Base-by-base conservation (phyloP, 257 asterid species). In the Solanum chilense region DNA sequence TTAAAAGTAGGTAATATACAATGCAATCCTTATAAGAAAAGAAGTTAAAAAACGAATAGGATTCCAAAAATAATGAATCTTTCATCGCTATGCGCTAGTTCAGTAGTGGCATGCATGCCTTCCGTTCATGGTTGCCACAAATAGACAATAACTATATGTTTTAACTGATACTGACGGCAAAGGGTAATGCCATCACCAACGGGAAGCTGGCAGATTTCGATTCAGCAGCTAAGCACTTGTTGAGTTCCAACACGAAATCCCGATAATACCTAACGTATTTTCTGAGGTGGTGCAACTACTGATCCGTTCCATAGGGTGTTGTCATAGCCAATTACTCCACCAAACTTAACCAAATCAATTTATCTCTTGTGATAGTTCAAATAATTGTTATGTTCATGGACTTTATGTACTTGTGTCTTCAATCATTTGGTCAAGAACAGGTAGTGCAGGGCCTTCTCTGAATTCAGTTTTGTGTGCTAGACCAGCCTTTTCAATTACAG, bases 281-380 rank as follows among this genome's bases (percentile, higher is more conserved):
- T 33, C 76, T 45, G 94, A 12, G 92, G 91, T 0, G 88, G 31
- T 0, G 88, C 88, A 1, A 87, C 93, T 11, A 93, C 93, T 0
- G 93, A 90, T 9, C 95, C 94, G n/a, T 91, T 76, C 94, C 95
- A 94, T 3, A 93, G 77, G 6, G 97, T 93, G 90, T 94, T 94
- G 88, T 93, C 97, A 87, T 94, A 94, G 16, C 88, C 97, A 29
- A 94, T 91, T 2, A 94, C 68, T 82, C 97, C 97, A 27, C 97
- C 97, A 11, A 94, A 90, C 84, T 87, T 93, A 0, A 94, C 94
- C 2, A 94, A 44, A 58, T 92, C 91, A 47, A 92, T 7, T 27
- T 93, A 88, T 39, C 89, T 42, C 56, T 93, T 93, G 73, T 94
- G 97, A 87, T 93, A 93, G 80, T 92, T 89, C 12, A 92, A 84